Evolutionary conservation across 108 stramenopile species (phyloP).

Genomic region (Pseudonitzschia delicatissima): DNA sequence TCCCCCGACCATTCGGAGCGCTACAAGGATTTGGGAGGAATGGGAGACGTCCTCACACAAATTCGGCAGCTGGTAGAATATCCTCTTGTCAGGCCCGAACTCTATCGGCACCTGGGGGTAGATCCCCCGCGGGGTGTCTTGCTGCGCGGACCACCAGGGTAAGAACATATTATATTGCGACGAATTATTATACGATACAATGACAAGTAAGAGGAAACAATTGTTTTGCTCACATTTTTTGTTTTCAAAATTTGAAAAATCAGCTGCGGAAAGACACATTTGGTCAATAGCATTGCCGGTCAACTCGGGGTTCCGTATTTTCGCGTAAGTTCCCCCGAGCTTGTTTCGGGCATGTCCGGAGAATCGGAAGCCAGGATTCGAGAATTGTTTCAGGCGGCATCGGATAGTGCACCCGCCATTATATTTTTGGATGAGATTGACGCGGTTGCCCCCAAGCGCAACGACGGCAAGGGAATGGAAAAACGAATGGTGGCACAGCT

Average conservation of each 20-base stretch:
- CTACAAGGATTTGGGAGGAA: constrained; percentile 83
- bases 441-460: constrained; percentile 93
- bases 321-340: constrained; percentile 93
- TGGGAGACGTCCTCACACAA: constrained; percentile 60
- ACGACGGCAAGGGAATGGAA: constrained; percentile 92
- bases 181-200: too few species aligned
- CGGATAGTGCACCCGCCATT: constrained; percentile 89
- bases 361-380: constrained; percentile 92
- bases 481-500: constrained; percentile 97
- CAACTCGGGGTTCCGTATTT: constrained; percentile 70
- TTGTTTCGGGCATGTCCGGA: constrained; percentile 94
- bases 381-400: constrained; percentile 88
- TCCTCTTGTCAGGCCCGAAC: constrained; percentile 95
- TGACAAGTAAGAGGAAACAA: not conserved
- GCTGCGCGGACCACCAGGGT: constrained; percentile 95
- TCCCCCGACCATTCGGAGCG: constrained; percentile 82
- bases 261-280: constrained; percentile 89
- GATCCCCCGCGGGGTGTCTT: constrained; percentile 98
- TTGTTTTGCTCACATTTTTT: not conserved
- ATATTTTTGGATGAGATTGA: constrained; percentile 99
- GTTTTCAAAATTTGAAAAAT: not conserved
- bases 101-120: constrained; percentile 94
- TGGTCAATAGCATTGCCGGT: constrained; percentile 90
- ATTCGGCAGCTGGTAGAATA: constrained; percentile 88
- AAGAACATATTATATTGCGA: too few species aligned